Percentiles rank a stretch among this genome's conserved stretches.
Evolutionary conservation across 2,329 filamentous ascomycete species (phyloP).

Genomic region (Nemania sp.): DNA sequence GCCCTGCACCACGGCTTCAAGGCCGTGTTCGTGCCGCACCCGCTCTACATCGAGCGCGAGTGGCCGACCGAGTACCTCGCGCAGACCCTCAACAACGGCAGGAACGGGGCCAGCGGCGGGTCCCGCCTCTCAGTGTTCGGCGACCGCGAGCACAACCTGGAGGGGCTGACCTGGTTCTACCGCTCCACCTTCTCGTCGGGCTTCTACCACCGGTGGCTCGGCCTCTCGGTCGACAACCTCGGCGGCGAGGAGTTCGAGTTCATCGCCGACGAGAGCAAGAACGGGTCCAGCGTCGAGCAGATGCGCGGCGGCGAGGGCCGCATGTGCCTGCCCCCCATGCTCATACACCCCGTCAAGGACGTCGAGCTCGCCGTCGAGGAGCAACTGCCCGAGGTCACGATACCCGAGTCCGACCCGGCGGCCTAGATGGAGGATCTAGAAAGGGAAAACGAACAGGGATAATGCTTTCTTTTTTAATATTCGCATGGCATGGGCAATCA

Average conservation of each 20-base stretch:
- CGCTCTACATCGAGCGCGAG: conserved; percentile 81
- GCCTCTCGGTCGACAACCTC: conserved; percentile 77
- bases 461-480: conserved; percentile 9
- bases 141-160: conserved; percentile 86
- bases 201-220: conserved; percentile 84
- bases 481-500: conserved; percentile 14
- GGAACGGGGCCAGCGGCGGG: conserved; percentile 75
- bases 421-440: conserved; percentile 36
- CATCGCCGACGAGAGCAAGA: conserved; percentile 56
- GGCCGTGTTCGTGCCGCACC: conserved; percentile 64
- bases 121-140: conserved; percentile 75
- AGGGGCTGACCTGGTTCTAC: conserved; percentile 90
- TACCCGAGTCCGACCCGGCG: conserved; percentile 56
- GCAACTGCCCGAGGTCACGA: conserved; percentile 51
- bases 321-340: conserved; percentile 90
- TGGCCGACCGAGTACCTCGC: conserved; percentile 84
- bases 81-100: conserved; percentile 77
- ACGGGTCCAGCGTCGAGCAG: conserved; percentile 52
- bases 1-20: conserved; percentile 72
- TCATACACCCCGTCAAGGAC: conserved; percentile 86
- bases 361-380: conserved; percentile 69
- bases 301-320: conserved; percentile 75
- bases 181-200: conserved; percentile 81
- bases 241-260: conserved; percentile 78
- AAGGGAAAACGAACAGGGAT: not conserved